Conservation (phyloP, 345 rosid genomes). For the Murraya paniculata region DNA sequence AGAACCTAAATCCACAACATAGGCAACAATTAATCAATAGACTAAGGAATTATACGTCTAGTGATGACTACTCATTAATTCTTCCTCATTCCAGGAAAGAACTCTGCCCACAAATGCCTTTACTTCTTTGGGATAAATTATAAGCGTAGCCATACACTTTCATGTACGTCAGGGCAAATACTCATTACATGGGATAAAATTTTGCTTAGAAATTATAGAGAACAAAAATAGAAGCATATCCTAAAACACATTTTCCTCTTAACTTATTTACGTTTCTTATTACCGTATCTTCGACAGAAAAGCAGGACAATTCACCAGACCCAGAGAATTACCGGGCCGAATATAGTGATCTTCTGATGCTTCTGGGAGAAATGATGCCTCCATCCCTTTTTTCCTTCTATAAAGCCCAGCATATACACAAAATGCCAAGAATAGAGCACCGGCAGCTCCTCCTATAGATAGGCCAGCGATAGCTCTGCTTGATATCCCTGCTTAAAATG, state of each 20-base stretch:
- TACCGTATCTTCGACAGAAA: too few species aligned
- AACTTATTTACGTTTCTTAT: neutral
- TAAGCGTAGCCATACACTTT: too few species aligned
- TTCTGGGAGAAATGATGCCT: constrained; percentile 20
- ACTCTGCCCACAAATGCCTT: neutral
- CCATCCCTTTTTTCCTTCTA: constrained; percentile 22
- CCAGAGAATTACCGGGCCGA: constrained; percentile 22
- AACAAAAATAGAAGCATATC: too few species aligned
- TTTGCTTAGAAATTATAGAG: too few species aligned
- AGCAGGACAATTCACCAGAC: neutral
- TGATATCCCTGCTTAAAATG: constrained; percentile 37
- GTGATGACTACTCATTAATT: neutral
- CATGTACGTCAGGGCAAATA: too few species aligned
- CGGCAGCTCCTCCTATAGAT: constrained; percentile 33
- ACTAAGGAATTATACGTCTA: neutral
- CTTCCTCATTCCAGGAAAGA: neutral
- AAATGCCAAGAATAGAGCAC: constrained; percentile 17
- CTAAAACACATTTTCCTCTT: neutral
- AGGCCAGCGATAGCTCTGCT: constrained; percentile 33
- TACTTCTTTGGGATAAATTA: neutral
- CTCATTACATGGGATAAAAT: too few species aligned
- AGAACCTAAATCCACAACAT: constrained; percentile 13
- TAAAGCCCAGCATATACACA: constrained; percentile 23
- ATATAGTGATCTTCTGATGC: constrained; percentile 19
- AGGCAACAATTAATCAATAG: neutral